Evolutionary conservation across 2,329 filamentous ascomycete genomes (phyloP).

Genomic region (Aspergillus hortae): DNA sequence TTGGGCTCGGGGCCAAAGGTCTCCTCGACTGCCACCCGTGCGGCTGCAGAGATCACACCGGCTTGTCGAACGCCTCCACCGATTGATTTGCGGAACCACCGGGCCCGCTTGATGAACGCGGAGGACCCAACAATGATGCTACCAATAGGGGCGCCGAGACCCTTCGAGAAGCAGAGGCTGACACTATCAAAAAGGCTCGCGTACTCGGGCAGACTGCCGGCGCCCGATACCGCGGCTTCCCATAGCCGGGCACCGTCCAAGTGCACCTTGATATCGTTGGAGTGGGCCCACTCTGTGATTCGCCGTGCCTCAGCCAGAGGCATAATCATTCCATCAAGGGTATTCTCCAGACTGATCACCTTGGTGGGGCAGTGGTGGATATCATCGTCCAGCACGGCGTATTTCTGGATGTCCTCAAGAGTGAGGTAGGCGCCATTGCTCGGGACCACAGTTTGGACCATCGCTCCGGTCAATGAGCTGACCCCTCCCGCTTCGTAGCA

Average conservation of each 20-base stretch:
- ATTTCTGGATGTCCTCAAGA: slow-evolving; percentile 68
- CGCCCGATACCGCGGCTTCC: slow-evolving; percentile 72
- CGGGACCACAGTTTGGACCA: slow-evolving; percentile 64
- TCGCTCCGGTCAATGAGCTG: slow-evolving; percentile 67
- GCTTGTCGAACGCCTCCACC: slow-evolving; percentile 75
- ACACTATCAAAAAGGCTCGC: slow-evolving; percentile 69
- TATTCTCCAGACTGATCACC: slow-evolving; percentile 83
- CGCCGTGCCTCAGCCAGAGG: slow-evolving; percentile 67
- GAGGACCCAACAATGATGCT: slow-evolving; percentile 65
- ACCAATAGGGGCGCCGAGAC: slow-evolving; percentile 75
- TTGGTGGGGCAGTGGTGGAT: slow-evolving; percentile 76
- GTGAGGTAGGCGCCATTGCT: slow-evolving; percentile 71
- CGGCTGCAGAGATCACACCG: slow-evolving; percentile 72
- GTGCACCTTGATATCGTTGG: slow-evolving; percentile 66
- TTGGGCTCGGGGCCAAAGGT: slow-evolving; percentile 62
- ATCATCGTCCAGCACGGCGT: slow-evolving; percentile 61
- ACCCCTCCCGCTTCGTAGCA: slow-evolving; percentile 64
- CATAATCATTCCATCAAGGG: slow-evolving; percentile 73
- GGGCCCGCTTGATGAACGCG: slow-evolving; percentile 60
- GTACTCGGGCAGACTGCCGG: slow-evolving; percentile 64
- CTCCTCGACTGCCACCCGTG: slow-evolving; percentile 72
- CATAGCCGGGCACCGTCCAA: slow-evolving; percentile 77
- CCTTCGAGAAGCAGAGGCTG: slow-evolving; percentile 77
- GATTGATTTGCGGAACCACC: slow-evolving; percentile 77
- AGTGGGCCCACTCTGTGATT: slow-evolving; percentile 67